phyloP scores from a whole-genome alignment of 148 eudicot genomes.

The Heliamphora exappendiculata region DNA sequence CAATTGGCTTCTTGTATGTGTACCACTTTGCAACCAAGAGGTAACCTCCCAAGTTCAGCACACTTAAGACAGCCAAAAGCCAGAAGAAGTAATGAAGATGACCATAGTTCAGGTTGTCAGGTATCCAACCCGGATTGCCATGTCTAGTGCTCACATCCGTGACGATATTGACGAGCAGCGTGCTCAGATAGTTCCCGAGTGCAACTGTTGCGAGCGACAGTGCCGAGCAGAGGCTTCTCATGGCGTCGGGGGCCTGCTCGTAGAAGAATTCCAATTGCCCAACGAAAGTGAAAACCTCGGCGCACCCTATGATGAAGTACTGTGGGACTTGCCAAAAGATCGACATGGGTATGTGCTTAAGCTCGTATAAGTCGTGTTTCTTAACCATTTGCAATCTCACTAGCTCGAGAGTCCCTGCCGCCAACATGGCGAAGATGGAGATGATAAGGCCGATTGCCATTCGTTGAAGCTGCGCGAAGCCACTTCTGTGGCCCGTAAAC shows the following conservation, averaged over 20 bases:
- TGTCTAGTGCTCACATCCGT: constrained; percentile 35
- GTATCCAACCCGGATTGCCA: constrained; percentile 60
- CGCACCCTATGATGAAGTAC: constrained; percentile 54
- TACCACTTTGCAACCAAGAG: constrained; percentile 41
- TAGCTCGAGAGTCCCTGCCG: constrained; percentile 47
- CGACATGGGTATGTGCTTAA: constrained; percentile 34
- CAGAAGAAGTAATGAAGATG: constrained; percentile 63
- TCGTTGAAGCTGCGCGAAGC: constrained; percentile 52
- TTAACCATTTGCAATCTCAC: constrained; percentile 34
- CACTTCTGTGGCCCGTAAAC: constrained; percentile 36
- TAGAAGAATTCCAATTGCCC: constrained; percentile 66
- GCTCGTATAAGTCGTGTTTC: constrained; percentile 32
- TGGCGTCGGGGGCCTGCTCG: constrained; percentile 64
- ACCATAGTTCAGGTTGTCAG: constrained; percentile 53
- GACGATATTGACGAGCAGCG: constrained; percentile 45
- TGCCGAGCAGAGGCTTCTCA: constrained; percentile 68
- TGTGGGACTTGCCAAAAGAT: constrained; percentile 73
- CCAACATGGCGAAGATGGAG: constrained; percentile 41
- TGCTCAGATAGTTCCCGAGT: constrained; percentile 44
- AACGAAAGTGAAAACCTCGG: constrained; percentile 53
- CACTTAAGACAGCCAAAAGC: constrained; percentile 45
- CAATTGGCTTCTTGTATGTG: constrained; percentile 43
- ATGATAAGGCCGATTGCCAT: constrained; percentile 52
- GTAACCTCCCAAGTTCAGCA: constrained; percentile 42
- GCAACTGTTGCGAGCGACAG: constrained; percentile 44